A percentile compares a stretch with the other conserved stretches of the same genome.
Conservation (phyloP, 176 grass and related monocot species). For the Neostapfia colusana region DNA sequence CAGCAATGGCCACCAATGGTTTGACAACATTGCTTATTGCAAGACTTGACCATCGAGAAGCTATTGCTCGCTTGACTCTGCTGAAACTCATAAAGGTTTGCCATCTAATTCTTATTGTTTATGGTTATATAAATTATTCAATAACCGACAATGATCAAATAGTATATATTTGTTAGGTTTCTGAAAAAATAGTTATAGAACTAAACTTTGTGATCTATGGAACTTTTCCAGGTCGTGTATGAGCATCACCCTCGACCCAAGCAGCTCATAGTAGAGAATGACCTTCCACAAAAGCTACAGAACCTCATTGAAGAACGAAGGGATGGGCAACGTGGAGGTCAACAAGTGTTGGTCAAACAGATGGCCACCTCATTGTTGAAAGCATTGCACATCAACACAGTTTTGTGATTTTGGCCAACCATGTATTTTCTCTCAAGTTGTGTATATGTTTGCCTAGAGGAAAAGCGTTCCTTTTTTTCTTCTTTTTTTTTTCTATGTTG, state of each 20-base stretch:
- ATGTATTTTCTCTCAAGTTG: conserved; percentile 49
- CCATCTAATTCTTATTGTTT: background rate
- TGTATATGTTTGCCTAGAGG: conserved; percentile 55
- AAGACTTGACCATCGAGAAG: conserved; percentile 90
- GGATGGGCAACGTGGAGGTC: conserved; percentile 82
- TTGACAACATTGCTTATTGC: conserved; percentile 90
- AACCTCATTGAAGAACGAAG: conserved; percentile 96
- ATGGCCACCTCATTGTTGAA: conserved; percentile 96
- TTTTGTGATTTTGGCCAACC: conserved; percentile 63
- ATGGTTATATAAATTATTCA: no score
- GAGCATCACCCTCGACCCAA: conserved; percentile 98
- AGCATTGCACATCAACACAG: conserved; percentile 95
- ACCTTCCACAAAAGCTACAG: conserved; percentile 92
- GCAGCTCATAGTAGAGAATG: conserved; percentile 98
- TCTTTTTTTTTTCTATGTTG: background rate
- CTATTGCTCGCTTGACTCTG: conserved; percentile 93
- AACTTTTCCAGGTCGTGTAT: conserved; percentile 80
- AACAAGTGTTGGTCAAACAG: conserved; percentile 96
- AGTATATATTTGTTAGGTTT: no score
- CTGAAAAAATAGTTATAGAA: conserved; percentile 12
- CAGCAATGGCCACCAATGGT: conserved; percentile 89
- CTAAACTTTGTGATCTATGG: conserved; percentile 2
- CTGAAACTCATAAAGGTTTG: conserved; percentile 98
- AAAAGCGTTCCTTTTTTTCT: conserved; percentile 38
- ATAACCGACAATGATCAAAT: no score